Percentiles rank a stretch among this genome's conserved stretches.
phyloP scores from a whole-genome alignment of 768 basidiomycete species.

The Lactarius indigo region DNA sequence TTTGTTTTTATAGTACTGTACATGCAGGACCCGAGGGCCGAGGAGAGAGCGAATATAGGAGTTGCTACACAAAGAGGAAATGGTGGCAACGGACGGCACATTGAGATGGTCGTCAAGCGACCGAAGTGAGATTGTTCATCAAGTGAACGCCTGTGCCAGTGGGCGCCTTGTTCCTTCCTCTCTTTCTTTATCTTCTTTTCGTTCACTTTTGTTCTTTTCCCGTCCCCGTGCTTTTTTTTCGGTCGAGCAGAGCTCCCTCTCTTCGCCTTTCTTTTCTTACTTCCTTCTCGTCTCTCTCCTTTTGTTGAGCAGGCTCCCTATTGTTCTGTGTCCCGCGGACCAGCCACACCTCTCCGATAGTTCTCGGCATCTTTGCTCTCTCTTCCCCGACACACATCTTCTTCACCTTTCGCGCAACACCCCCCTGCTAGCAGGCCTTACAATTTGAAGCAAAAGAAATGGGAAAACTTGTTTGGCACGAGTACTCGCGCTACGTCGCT shows the following conservation, averaged over 20 bases:
- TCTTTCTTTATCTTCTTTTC: background rate
- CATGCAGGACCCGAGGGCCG: background rate
- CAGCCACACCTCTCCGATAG: conserved; percentile 1
- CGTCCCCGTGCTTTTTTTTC: background rate
- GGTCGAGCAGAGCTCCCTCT: conserved; percentile 24
- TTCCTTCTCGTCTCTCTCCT: conserved; percentile 17
- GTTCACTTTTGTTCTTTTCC: background rate
- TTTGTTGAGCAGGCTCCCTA: conserved; percentile 22
- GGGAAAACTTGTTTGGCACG: conserved; percentile 82
- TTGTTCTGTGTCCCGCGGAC: background rate
- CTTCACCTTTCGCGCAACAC: background rate
- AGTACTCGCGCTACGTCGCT: conserved; percentile 65
- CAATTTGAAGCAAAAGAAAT: conserved; percentile 37
- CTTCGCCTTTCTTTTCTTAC: background rate
- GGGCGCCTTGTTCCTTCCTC: background rate
- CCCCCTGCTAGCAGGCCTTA: background rate
- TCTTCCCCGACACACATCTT: conserved; percentile 1
- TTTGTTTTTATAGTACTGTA: background rate
- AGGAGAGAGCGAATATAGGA: background rate
- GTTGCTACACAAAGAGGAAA: background rate
- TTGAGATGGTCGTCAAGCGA: conserved; percentile 26
- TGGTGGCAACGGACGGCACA: background rate
- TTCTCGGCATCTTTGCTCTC: conserved; percentile 8
- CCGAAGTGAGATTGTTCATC: background rate
- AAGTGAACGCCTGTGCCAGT: background rate